Percentiles rank a stretch among this genome's conserved stretches.
phyloP scores from a whole-genome alignment of 345 rosid genomes.

The Brassica rapa region DNA sequence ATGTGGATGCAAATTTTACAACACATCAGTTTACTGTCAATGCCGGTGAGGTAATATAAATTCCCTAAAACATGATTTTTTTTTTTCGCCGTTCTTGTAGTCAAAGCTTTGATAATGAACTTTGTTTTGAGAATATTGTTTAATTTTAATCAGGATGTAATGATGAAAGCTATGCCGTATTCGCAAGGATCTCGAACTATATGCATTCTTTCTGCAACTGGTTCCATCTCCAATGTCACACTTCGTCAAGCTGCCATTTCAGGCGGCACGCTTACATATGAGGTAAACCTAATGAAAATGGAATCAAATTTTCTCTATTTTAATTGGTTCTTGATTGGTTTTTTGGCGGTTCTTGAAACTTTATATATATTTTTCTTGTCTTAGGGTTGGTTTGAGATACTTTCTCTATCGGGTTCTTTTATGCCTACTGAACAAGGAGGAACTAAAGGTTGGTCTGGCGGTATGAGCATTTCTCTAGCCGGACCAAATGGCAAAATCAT shows the following conservation, averaged over 20 bases:
- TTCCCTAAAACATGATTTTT: background rate
- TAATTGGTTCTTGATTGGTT: background rate
- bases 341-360: background rate
- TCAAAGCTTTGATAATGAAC: background rate
- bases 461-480: constrained; percentile 93
- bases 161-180: constrained; percentile 86
- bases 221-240: constrained; percentile 86
- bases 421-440: constrained; percentile 75
- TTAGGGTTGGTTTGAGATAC: constrained; percentile 97
- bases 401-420: constrained; percentile 81
- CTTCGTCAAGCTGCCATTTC: constrained; percentile 84
- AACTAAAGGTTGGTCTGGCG: constrained; percentile 82
- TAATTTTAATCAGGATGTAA: constrained; percentile 65
- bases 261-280: constrained; percentile 93
- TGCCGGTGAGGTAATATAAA: constrained; percentile 84
- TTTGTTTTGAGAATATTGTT: background rate
- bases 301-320: background rate
- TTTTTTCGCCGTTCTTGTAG: background rate
- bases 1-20: constrained; percentile 83
- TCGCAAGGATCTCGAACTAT: constrained; percentile 85
- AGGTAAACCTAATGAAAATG: constrained; percentile 50
- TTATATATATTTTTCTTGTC: background rate
- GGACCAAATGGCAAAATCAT: constrained; percentile 89
- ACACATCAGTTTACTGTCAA: constrained; percentile 85
- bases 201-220: constrained; percentile 89